Conservation (phyloP, 2,329 filamentous ascomycete genomes). For the Aureobasidium zeae region DNA sequence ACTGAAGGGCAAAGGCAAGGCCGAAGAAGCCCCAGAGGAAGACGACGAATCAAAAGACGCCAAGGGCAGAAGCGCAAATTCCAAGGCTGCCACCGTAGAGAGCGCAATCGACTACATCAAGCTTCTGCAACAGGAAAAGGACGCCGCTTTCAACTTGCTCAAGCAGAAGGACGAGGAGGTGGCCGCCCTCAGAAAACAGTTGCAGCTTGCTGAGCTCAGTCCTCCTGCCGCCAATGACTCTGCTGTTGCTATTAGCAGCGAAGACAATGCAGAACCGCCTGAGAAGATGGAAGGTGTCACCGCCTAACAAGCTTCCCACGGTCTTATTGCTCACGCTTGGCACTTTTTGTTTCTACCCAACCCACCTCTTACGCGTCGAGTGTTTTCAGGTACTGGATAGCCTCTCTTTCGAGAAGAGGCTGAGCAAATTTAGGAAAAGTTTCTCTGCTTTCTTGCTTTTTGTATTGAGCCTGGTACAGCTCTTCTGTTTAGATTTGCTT, state of each 20-base stretch:
- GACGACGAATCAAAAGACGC: conserved; percentile 33
- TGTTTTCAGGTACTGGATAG: too few relatives aligned
- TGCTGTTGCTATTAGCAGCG: neutral
- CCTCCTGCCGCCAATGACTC: neutral
- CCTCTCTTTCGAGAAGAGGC: too few relatives aligned
- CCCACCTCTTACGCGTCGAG: too few relatives aligned
- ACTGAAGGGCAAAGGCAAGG: conserved; percentile 35
- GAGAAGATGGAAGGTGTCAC: conserved; percentile 13
- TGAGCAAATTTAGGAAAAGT: too few relatives aligned
- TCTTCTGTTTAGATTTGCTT: too few relatives aligned
- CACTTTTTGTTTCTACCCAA: too few relatives aligned
- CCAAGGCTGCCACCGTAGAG: conserved; percentile 96
- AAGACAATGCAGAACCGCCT: neutral
- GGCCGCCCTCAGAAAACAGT: conserved; percentile 17
- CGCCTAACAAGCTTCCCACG: neutral
- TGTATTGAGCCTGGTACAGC: too few relatives aligned
- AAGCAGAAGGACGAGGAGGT: conserved; percentile 26
- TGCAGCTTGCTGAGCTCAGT: conserved; percentile 2
- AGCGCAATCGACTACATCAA: conserved; percentile 94
- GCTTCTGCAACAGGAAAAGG: conserved; percentile 54
- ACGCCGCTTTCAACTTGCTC: conserved; percentile 20
- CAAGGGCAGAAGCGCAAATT: conserved; percentile 54
- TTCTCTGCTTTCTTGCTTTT: too few relatives aligned
- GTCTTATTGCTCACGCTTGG: too few relatives aligned
- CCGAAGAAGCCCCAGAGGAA: conserved; percentile 30